Evolutionary conservation across 2,329 filamentous ascomycete species (phyloP).

Genomic region (Paraphoma sp.): DNA sequence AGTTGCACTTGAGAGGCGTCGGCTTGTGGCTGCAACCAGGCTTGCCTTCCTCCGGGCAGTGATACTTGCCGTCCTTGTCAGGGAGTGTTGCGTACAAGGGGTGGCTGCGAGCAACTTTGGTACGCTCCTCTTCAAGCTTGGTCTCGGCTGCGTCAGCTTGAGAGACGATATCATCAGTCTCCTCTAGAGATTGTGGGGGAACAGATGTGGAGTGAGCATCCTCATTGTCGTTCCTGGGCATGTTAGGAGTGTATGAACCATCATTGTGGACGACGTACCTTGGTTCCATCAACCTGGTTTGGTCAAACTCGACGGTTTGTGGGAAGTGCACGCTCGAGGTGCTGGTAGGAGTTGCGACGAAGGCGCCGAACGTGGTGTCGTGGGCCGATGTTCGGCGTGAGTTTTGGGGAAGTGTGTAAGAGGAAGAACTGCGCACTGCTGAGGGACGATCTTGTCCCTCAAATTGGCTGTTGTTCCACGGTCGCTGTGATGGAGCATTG

Average conservation of each 20-base stretch:
- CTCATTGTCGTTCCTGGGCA: conserved; percentile 33
- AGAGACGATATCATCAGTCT: conserved; percentile 38
- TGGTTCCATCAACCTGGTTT: conserved; percentile 22
- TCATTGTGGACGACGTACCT: conserved; percentile 19
- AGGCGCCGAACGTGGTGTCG: conserved; percentile 29
- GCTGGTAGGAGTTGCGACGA: conserved; percentile 42
- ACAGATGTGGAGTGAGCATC: conserved; percentile 30
- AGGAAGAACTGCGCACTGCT: conserved; percentile 32
- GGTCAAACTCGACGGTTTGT: conserved; percentile 29
- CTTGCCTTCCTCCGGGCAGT: conserved; percentile 84
- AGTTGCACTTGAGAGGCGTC: conserved; percentile 98
- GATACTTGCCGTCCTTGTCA: conserved; percentile 80
- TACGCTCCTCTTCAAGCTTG: conserved; percentile 46
- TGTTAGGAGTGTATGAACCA: conserved; percentile 4
- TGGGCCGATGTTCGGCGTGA: conserved; percentile 33
- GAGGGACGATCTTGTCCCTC: conserved; percentile 30
- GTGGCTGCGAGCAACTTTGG: conserved; percentile 59
- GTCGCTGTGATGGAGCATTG: conserved; percentile 24
- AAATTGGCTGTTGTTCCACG: conserved; percentile 24
- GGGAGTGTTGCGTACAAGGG: conserved; percentile 73
- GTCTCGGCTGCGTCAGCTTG: conserved; percentile 37
- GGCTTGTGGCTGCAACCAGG: conserved; percentile 85
- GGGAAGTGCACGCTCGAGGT: conserved; percentile 34
- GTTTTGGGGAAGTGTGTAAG: conserved; percentile 30
- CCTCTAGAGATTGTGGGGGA: conserved; percentile 32